Conservation (phyloP, 2,329 filamentous ascomycete species). For the Talaromyces islandicus region DNA sequence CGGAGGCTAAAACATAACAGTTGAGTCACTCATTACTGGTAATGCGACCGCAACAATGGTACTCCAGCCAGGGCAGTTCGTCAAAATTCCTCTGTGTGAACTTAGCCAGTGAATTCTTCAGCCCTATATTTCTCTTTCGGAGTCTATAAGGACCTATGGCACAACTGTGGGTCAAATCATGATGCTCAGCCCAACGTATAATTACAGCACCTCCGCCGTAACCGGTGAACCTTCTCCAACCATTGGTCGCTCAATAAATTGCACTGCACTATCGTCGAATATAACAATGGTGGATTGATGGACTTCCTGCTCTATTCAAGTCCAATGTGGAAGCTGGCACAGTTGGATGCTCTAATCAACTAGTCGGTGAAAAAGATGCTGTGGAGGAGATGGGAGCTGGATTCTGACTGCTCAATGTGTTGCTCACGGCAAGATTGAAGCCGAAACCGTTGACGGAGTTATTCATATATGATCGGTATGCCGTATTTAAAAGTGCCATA, state of each 20-base stretch:
- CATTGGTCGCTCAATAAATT: background rate
- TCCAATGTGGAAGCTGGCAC: background rate
- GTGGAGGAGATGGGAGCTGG: background rate
- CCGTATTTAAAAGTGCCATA: background rate
- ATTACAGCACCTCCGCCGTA: conserved; percentile 2
- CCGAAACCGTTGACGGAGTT: background rate
- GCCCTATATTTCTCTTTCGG: conserved; percentile 13
- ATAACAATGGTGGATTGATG: background rate
- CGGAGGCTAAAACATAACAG: conserved; percentile 12
- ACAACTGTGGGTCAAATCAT: conserved; percentile 16
- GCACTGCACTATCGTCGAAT: background rate
- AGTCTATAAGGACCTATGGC: conserved; percentile 15
- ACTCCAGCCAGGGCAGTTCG: background rate
- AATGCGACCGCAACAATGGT: background rate
- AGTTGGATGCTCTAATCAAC: background rate
- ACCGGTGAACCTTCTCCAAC: background rate
- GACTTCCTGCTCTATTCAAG: background rate
- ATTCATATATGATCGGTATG: background rate
- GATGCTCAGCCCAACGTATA: conserved; percentile 18
- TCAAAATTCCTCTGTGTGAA: background rate
- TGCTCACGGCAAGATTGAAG: background rate
- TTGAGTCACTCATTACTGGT: conserved; percentile 5
- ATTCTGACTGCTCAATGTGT: background rate
- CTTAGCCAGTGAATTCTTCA: conserved; percentile 1
- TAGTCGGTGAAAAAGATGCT: background rate